phyloP scores from a whole-genome alignment of 768 basidiomycete genomes.

The Sistotremastrum suecicum region DNA sequence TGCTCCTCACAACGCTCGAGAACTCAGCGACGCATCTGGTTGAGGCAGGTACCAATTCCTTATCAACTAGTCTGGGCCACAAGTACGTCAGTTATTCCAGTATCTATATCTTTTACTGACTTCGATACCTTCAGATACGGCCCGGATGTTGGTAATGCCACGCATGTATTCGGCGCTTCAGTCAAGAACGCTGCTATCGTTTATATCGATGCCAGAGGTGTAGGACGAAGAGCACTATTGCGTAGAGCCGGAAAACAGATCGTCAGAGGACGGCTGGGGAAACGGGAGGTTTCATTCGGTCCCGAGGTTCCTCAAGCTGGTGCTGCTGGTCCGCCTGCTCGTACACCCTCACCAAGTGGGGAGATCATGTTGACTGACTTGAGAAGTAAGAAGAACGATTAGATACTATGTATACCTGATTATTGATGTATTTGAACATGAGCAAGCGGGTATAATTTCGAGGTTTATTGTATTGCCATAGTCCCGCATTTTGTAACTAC shows the following conservation, averaged over 20 bases:
- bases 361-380: no score
- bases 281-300: neutral
- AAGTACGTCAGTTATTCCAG: constrained; percentile 22
- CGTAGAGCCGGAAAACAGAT: constrained; percentile 46
- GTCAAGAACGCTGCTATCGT: constrained; percentile 62
- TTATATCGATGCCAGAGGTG: constrained; percentile 62
- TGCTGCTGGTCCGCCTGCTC: no score
- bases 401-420: no score
- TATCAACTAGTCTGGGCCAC: constrained; percentile 40
- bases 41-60: constrained; percentile 31
- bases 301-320: no score
- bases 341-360: no score
- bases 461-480: no score
- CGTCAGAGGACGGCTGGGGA: constrained; percentile 29
- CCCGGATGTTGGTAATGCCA: constrained; percentile 43
- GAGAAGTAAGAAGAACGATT: no score
- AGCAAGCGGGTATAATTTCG: no score
- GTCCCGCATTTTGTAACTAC: no score
- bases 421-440: no score
- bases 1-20: constrained; percentile 51
- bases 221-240: constrained; percentile 56
- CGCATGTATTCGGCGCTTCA: constrained; percentile 44
- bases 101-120: neutral
- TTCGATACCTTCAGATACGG: constrained; percentile 33
- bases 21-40: constrained; percentile 39